Evolutionary conservation across 768 basidiomycete species (phyloP), one percentile per base, ranked within the genome.

Genomic region (Tremella yokohamensis): DNA sequence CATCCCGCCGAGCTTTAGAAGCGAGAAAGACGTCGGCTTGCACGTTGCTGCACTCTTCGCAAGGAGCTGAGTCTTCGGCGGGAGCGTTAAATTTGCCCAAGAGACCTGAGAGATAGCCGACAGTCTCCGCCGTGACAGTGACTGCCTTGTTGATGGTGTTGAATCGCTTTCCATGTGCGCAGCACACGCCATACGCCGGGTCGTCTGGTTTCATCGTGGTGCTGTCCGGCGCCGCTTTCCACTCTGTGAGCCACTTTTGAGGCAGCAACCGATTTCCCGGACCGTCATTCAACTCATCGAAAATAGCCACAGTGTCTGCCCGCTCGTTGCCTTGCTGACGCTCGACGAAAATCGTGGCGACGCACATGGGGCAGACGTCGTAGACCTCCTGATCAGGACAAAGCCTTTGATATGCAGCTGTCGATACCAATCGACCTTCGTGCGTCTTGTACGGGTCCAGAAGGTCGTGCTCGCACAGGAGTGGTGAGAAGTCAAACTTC

Each of bases 361-460:
- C 51, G 51, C 70, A 72, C 1, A 40, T 11, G 1, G 40, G 19
- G 39, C 70, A 72, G 25, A 72, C 56, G 2, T 61, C 57, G 6
- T 52, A 22, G 8, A 29, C 24, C 15, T 53, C 56, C 15, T 53
- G 34, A 3, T 40, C 12, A 9, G n/a, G 24, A 34, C 29, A 34
- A 9, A 72, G 56, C 8, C 22, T 40, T 13, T 64, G 57, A 53
- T 61, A 59, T 2, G 70, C 70, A 15, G 40, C 37, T 29, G 38
- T 49, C 3, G 70, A 72, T 13, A 69, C 63, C 16, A 65, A 42
- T 9, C 59, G 50, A 7, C 18, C 16, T 2, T 64, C 49, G 19
- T 34, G 22, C 8, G 53, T 55, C 40, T 65, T 66, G 38, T 13
- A 8, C 9, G 70, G 70, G 52, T 67, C 65, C 15, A 72, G 49